Conservation (phyloP, 1,284 basidiomycete species). For the Omphalotus olearius region DNA sequence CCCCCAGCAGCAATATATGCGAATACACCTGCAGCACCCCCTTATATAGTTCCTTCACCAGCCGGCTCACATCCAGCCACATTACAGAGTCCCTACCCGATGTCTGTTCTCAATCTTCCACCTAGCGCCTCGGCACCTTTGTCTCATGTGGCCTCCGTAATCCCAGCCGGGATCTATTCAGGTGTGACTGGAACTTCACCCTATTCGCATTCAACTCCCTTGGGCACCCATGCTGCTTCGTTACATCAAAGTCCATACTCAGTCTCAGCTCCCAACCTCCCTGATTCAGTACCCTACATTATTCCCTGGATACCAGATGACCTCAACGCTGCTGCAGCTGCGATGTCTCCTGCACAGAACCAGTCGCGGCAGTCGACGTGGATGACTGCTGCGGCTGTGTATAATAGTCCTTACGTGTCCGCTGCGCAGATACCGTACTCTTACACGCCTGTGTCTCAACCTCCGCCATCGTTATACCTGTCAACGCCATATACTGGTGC, state of each 20-base stretch:
- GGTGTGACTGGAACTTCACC: too few relatives aligned
- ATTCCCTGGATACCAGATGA: slow-evolving; percentile 3
- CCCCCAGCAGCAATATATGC: background rate
- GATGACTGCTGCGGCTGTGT: background rate
- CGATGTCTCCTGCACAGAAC: too few relatives aligned
- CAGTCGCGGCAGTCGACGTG: background rate
- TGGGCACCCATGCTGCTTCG: too few relatives aligned
- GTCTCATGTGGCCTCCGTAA: background rate
- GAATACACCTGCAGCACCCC: background rate
- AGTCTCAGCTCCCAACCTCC: too few relatives aligned
- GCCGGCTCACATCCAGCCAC: background rate
- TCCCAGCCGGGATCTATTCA: background rate
- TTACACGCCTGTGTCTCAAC: background rate
- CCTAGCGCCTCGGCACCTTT: background rate
- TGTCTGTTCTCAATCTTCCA: background rate
- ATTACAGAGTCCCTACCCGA: background rate
- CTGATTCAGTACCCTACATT: slow-evolving; percentile 1
- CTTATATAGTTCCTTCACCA: background rate
- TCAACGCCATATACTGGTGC: background rate
- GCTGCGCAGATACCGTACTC: background rate
- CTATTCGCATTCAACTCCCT: too few relatives aligned
- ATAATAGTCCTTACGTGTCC: slow-evolving; percentile 1
- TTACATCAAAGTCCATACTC: too few relatives aligned
- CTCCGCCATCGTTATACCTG: background rate
- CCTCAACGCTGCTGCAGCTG: background rate